Conservation (phyloP, 768 basidiomycete genomes). For the Tricholoma matsutake region DNA sequence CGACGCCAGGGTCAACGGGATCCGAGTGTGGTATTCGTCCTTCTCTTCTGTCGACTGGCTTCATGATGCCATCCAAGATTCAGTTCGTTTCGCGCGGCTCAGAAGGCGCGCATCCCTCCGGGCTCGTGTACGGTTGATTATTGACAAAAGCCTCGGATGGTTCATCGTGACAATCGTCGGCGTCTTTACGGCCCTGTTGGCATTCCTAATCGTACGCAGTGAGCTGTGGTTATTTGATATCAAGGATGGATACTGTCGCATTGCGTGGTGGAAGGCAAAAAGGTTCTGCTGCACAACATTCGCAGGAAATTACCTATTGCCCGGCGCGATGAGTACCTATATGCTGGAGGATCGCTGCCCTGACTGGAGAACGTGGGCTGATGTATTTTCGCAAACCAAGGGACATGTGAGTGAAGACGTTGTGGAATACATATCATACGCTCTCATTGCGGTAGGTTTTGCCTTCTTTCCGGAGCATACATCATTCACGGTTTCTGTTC, state of each 20-base stretch:
- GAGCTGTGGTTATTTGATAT: slow-evolving; percentile 91
- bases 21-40: slow-evolving; percentile 87
- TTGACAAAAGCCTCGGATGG: slow-evolving; percentile 86
- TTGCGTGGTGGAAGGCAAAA: slow-evolving; percentile 68
- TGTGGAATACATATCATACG: slow-evolving; percentile 68
- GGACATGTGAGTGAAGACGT: slow-evolving; percentile 38
- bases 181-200: slow-evolving; percentile 78
- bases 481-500: not conserved
- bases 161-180: slow-evolving; percentile 87
- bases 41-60: slow-evolving; percentile 95
- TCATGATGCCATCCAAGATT: slow-evolving; percentile 95
- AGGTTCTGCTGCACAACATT: slow-evolving; percentile 74
- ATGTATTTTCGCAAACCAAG: slow-evolving; percentile 39
- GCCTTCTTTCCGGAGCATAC: not conserved
- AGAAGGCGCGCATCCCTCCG: slow-evolving; percentile 68
- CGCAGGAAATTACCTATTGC: slow-evolving; percentile 16
- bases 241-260: slow-evolving; percentile 85
- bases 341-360: slow-evolving; percentile 44
- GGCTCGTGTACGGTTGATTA: slow-evolving; percentile 55
- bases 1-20: slow-evolving; percentile 76
- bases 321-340: not conserved
- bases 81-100: slow-evolving; percentile 72
- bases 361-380: slow-evolving; percentile 76
- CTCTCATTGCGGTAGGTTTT: slow-evolving; percentile 72
- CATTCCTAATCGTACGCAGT: slow-evolving; percentile 80